These are phyloP conservation scores for Tylopilus sp. DNA, from an alignment of 768 basidiomycete species.

Conservation along the genomic window DNA sequence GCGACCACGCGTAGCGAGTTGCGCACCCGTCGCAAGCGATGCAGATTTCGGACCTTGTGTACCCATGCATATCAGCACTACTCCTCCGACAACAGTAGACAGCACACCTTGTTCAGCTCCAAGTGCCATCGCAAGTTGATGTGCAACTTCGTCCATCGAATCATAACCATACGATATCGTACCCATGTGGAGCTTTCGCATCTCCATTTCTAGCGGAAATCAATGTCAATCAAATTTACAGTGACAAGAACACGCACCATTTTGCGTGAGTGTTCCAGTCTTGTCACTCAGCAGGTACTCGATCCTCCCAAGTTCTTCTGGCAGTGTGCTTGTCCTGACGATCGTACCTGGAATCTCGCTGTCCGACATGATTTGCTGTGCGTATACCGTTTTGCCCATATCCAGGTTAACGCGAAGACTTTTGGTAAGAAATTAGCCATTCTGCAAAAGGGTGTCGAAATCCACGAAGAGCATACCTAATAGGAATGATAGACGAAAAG, in stretches of 20 bases:
- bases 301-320: slow-evolving; percentile 93
- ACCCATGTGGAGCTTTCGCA: slow-evolving; percentile 98
- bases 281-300: slow-evolving; percentile 97
- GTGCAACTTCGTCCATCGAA: slow-evolving; percentile 98
- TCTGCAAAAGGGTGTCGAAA: neutral
- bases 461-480: slow-evolving; percentile 62
- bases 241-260: slow-evolving; percentile 54
- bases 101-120: slow-evolving; percentile 58
- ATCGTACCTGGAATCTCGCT: slow-evolving; percentile 91
- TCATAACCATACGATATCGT: slow-evolving; percentile 96
- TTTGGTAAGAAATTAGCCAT: neutral
- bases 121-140: slow-evolving; percentile 86
- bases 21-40: slow-evolving; percentile 71
- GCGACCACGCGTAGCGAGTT: slow-evolving; percentile 81
- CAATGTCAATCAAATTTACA: neutral
- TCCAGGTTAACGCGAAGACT: slow-evolving; percentile 98
- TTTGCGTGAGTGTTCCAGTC: slow-evolving; percentile 96
- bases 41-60: slow-evolving; percentile 45
- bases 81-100: neutral
- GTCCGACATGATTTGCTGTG: slow-evolving; percentile 92
- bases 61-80: neutral
- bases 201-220: slow-evolving; percentile 85
- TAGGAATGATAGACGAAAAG: slow-evolving; percentile 98
- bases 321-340: slow-evolving; percentile 94
- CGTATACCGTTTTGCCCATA: slow-evolving; percentile 99